Conservation (phyloP, 805 yeast species). For the Nadsonia fulvescens region DNA sequence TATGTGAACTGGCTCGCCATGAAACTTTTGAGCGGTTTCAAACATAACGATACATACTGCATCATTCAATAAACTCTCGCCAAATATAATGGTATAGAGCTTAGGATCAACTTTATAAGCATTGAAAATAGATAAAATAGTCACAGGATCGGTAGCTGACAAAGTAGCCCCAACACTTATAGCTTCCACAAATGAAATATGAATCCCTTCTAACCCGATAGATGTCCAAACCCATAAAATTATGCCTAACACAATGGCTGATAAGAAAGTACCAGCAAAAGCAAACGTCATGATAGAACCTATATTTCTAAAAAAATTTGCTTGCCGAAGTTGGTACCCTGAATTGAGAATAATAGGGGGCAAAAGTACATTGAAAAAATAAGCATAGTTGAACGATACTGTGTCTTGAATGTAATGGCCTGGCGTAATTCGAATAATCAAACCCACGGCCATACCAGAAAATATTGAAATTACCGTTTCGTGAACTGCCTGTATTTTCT, state of each 20-base stretch:
- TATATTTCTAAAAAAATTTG: constrained; percentile 81
- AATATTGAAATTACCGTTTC: constrained; percentile 93
- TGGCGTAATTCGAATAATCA: constrained; percentile 76
- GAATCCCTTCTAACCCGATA: constrained; percentile 73
- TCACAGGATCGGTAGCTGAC: constrained; percentile 97
- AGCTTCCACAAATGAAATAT: constrained; percentile 90
- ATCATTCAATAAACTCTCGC: constrained; percentile 87
- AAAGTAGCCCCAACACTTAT: constrained; percentile 93
- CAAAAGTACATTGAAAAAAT: constrained; percentile 79
- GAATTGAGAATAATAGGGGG: constrained; percentile 95
- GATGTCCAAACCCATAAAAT: constrained; percentile 81
- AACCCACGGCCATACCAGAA: constrained; percentile 91
- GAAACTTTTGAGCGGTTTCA: constrained; percentile 93
- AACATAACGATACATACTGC: constrained; percentile 98
- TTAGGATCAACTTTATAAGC: constrained; percentile 98
- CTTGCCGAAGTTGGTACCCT: constrained; percentile 92
- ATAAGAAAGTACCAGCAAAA: constrained; percentile 88
- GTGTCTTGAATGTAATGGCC: constrained; percentile 96
- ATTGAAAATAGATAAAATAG: constrained; percentile 87
- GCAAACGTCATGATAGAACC: constrained; percentile 88
- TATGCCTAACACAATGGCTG: constrained; percentile 79
- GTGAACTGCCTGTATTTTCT: constrained; percentile 86
- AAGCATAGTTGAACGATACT: constrained; percentile 84
- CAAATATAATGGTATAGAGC: constrained; percentile 88
- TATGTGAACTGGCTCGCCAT: constrained; percentile 62